phyloP scores from a whole-genome alignment of 2,329 filamentous ascomycete genomes.

The Grosmannia clavigera region DNA sequence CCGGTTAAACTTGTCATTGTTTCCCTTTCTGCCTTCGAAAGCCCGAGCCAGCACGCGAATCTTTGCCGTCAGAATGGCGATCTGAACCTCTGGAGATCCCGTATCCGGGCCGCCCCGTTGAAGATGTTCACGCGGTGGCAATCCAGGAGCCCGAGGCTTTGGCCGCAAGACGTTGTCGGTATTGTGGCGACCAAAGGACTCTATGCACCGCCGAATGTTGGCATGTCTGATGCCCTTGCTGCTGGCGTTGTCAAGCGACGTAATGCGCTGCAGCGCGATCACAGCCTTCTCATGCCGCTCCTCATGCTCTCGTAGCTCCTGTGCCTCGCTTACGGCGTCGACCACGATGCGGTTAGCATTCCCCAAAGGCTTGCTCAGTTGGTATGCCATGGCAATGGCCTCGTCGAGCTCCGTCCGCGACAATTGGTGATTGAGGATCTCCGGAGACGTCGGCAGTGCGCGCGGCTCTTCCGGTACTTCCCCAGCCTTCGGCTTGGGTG shows the following conservation, averaged over 20 bases:
- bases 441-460: conserved; percentile 32
- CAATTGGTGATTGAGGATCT: conserved; percentile 66
- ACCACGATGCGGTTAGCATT: conserved; percentile 20
- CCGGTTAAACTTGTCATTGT: conserved; percentile 91
- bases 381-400: conserved; percentile 55
- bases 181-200: conserved; percentile 80
- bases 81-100: conserved; percentile 93
- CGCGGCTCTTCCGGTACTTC: conserved; percentile 26
- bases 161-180: conserved; percentile 62
- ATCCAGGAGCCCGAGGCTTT: conserved; percentile 37
- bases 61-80: conserved; percentile 87
- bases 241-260: conserved; percentile 63
- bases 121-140: conserved; percentile 25
- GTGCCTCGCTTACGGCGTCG: conserved; percentile 28
- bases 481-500: conserved; percentile 25
- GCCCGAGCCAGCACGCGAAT: conserved; percentile 70
- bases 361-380: conserved; percentile 47
- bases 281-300: conserved; percentile 53
- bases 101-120: conserved; percentile 78
- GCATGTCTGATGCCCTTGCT: conserved; percentile 66
- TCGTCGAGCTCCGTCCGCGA: conserved; percentile 52
- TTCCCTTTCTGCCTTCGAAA: conserved; percentile 52
- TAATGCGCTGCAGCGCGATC: conserved; percentile 69
- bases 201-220: conserved; percentile 74
- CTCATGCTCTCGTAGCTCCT: conserved; percentile 31